Evolutionary conservation across 164 flowering plant genomes (phyloP), one percentile per base, ranked within the genome.

Genomic region (Magnolia officinalis): DNA sequence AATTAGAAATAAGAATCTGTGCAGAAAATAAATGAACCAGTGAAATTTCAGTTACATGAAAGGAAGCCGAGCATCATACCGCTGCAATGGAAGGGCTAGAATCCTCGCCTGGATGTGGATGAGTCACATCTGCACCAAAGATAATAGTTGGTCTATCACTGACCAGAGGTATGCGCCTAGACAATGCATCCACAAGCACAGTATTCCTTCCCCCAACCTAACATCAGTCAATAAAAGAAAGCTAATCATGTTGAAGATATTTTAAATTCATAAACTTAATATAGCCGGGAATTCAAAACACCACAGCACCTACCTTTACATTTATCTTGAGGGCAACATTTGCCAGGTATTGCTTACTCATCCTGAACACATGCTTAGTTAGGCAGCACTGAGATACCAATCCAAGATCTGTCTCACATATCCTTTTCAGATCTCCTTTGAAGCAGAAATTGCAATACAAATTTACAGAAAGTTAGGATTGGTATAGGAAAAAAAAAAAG

Each of bases 51-150:
- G 50, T 7, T 67, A 20, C 14, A 16, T 37, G 45, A 24, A 67
- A 58, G 49, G 50, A 67, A 72, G 8, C 61, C 13, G 1, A 26
- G 72, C 9, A 72, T 50, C 86, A 72, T 89, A 94, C 99, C 64
- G 97, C 98, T 8, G 99, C 99, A 79, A 96, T 94, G 0, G 98
- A 96, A 6, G 99, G 97, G 77, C 99, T 96, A 6, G 93, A 89
- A 83, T 96, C 98, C 77, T 96, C 99, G 16, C 99, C 99, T 55
- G 97, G 97, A 69, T 92, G 98, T 21, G 99, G 98, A 85, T 96
- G 97, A n/a, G 98, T 94, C 37, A 96, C 99, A 87, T 96, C 98
- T 77, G 99, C 99, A 64, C 99, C 99, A 85, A 95, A 95, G 31
- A 95, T 94, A 31, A 96, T 96, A 5, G 98, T 95, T 13, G 99